phyloP scores from a whole-genome alignment of 768 basidiomycete species.

The Psilocybe tampanensis region DNA sequence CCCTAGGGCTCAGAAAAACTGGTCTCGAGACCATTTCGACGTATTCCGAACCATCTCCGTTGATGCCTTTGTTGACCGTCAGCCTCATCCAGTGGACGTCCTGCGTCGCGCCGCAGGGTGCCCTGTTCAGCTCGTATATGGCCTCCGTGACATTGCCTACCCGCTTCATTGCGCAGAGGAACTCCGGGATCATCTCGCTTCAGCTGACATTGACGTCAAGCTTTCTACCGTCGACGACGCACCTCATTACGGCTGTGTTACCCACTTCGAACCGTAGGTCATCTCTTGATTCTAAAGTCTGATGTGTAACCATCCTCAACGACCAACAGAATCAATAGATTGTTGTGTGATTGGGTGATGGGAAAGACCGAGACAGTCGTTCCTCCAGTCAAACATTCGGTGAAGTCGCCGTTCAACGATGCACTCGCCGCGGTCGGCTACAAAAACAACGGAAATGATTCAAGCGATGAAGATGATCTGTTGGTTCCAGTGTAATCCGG shows the following conservation, averaged over 20 bases:
- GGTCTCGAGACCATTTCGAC: conserved; percentile 28
- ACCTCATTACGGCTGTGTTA: conserved; percentile 39
- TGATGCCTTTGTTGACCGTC: conserved; percentile 31
- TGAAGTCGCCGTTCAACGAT: conserved; percentile 33
- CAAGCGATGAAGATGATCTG: conserved; percentile 28
- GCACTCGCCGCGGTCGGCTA: conserved; percentile 27
- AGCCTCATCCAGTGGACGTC: conserved; percentile 18
- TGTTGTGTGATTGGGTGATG: conserved; percentile 33
- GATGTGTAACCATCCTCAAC: background rate
- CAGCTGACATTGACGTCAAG: conserved; percentile 30
- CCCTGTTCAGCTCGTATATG: conserved; percentile 36
- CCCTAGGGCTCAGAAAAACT: conserved; percentile 25
- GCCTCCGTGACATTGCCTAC: conserved; percentile 38
- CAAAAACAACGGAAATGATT: conserved; percentile 12
- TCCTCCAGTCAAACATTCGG: conserved; percentile 22
- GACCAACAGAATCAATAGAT: conserved; percentile 26
- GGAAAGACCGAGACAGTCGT: conserved; percentile 20
- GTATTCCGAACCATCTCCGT: conserved; percentile 34
- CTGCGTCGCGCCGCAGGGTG: conserved; percentile 30
- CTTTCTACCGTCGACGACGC: conserved; percentile 28
- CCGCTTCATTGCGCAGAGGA: conserved; percentile 27
- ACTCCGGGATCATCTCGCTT: conserved; percentile 23
- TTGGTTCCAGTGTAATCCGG: background rate
- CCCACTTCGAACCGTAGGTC: conserved; percentile 32
- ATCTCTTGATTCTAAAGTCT: background rate